Evolutionary conservation across 148 eudicot genomes (phyloP).

Genomic region (Spergularia bocconei): DNA sequence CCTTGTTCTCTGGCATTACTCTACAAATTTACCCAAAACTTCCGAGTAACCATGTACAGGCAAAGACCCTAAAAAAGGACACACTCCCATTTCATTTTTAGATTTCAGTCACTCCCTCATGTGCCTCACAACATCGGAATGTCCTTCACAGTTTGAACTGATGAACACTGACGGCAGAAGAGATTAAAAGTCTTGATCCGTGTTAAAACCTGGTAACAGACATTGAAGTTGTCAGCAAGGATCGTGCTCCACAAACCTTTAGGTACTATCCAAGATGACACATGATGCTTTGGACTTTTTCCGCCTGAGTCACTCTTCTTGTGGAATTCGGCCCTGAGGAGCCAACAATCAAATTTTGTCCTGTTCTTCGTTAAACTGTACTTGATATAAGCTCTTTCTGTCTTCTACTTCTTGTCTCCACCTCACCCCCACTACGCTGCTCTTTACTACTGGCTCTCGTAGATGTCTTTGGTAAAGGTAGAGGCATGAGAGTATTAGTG

Average conservation of each 20-base stretch:
- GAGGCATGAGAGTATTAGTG: constrained; percentile 48
- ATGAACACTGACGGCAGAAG: background rate
- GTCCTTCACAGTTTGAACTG: background rate
- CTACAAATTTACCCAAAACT: constrained; percentile 23
- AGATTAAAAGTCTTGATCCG: constrained; percentile 10
- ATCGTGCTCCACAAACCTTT: background rate
- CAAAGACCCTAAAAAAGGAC: constrained; percentile 14
- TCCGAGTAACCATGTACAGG: constrained; percentile 27
- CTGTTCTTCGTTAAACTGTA: constrained; percentile 33
- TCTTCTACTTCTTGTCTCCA: constrained; percentile 32
- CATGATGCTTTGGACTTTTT: constrained; percentile 5
- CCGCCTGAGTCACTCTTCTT: background rate
- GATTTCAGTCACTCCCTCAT: background rate
- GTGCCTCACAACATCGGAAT: constrained; percentile 3
- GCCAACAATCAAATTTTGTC: background rate
- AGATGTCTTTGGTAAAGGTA: constrained; percentile 34
- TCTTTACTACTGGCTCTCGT: constrained; percentile 30
- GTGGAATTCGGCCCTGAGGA: background rate
- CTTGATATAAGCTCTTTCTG: constrained; percentile 51
- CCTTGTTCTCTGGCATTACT: constrained; percentile 15
- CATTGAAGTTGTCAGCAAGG: background rate
- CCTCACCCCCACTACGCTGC: constrained; percentile 28
- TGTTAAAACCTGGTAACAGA: constrained; percentile 9
- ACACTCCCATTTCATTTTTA: background rate
- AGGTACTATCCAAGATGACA: background rate